Conservation (phyloP, 371 early-diverging fungal genomes). For the Homolaphlyctis polyrhiza region DNA sequence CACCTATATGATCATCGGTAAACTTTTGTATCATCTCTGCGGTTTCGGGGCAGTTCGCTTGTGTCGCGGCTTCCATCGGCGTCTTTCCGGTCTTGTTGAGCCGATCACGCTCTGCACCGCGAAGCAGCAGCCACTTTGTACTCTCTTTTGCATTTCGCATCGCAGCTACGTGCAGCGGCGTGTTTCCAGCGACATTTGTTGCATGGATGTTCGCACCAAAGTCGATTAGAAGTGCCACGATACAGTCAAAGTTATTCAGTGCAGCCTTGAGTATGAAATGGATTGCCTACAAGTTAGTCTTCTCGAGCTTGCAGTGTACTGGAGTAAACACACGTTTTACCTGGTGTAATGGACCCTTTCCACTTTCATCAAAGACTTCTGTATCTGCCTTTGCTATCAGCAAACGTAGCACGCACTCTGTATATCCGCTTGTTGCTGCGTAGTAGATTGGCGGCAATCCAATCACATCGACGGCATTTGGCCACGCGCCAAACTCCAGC, state of each 20-base stretch:
- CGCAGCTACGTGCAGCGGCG: constrained; percentile 47
- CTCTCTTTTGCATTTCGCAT: constrained; percentile 39
- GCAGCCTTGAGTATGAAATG: constrained; percentile 31
- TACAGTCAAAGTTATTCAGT: constrained; percentile 27
- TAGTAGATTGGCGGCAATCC: constrained; percentile 39
- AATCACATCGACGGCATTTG: constrained; percentile 24
- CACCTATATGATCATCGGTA: constrained; percentile 24
- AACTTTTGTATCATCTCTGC: constrained; percentile 40
- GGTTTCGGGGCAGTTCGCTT: constrained; percentile 34
- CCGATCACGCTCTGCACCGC: constrained; percentile 35
- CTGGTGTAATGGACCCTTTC: constrained; percentile 40
- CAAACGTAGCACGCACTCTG: constrained; percentile 34
- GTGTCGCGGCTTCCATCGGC: constrained; percentile 32
- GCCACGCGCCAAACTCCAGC: constrained; percentile 39
- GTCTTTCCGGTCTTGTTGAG: constrained; percentile 40
- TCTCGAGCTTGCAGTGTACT: no score
- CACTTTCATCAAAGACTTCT: constrained; percentile 35
- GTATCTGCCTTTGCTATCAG: constrained; percentile 35
- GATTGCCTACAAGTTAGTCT: no score
- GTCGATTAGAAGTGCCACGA: constrained; percentile 37
- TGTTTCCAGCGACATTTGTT: constrained; percentile 44
- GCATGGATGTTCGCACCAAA: constrained; percentile 37
- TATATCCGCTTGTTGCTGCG: constrained; percentile 30
- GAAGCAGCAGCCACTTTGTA: constrained; percentile 35
- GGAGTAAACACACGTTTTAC: constrained; percentile 16